Conservation (phyloP, 2,329 filamentous ascomycete species). For the Colletotrichum cereale region DNA sequence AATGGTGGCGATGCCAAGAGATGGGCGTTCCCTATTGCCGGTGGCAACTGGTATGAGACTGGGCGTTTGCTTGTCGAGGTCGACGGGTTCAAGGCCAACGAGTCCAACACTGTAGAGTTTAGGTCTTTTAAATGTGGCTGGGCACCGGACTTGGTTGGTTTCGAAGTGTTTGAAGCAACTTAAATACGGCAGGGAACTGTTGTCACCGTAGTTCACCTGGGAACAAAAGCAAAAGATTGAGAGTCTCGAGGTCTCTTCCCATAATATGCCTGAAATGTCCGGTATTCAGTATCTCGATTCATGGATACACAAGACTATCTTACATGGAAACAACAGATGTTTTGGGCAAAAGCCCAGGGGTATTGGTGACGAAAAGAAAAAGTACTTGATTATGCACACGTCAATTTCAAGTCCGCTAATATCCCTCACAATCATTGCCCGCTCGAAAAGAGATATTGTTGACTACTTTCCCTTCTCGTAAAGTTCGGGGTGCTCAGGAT, state of each 20-base stretch:
- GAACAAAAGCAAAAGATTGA: not conserved
- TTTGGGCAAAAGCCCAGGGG: conserved; percentile 18
- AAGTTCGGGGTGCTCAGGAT: conserved; percentile 14
- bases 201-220: not conserved
- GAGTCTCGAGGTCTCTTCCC: too few species aligned
- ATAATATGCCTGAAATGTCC: too few species aligned
- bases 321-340: conserved; percentile 3
- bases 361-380: conserved; percentile 22
- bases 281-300: not conserved
- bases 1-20: conserved; percentile 57
- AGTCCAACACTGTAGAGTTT: conserved; percentile 54
- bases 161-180: conserved; percentile 46
- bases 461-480: conserved; percentile 1
- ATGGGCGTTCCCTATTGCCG: conserved; percentile 64
- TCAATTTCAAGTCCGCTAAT: conserved; percentile 7
- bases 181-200: not conserved
- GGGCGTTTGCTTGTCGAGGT: conserved; percentile 59
- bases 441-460: too few species aligned
- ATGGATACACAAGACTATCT: not conserved
- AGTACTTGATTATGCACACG: not conserved
- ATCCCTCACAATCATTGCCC: not conserved
- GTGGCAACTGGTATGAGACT: conserved; percentile 63
- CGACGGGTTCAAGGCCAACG: conserved; percentile 58
- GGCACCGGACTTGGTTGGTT: conserved; percentile 59
- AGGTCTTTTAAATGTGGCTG: conserved; percentile 36